Conservation (phyloP, 768 basidiomycete genomes). For the Cyclocybe cylindracea region DNA sequence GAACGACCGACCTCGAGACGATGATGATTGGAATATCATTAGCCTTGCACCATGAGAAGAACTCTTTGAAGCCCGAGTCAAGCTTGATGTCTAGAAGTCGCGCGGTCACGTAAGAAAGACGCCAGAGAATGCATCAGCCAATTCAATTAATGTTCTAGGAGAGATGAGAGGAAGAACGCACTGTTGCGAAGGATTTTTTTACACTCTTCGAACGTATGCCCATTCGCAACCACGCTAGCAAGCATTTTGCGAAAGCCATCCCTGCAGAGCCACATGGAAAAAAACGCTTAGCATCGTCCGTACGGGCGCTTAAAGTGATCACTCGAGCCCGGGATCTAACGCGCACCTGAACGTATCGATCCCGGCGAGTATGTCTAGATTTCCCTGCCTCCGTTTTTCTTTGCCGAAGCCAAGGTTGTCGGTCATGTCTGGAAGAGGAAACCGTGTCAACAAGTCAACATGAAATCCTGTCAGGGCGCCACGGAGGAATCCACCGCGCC, state of each 20-base stretch:
- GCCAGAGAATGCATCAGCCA: too few species aligned
- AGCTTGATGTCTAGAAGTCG: constrained; percentile 69
- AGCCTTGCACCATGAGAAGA: constrained; percentile 81
- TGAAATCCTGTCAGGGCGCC: too few species aligned
- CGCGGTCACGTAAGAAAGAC: background rate
- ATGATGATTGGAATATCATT: constrained; percentile 87
- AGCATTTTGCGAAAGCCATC: constrained; percentile 91
- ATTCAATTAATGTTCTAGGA: too few species aligned
- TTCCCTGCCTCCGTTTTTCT: constrained; percentile 70
- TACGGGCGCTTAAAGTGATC: background rate
- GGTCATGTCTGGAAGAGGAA: constrained; percentile 62
- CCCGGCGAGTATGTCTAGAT: constrained; percentile 71
- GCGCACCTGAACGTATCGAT: constrained; percentile 67
- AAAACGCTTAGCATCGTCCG: background rate
- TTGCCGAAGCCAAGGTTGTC: constrained; percentile 89
- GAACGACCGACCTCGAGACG: constrained; percentile 71
- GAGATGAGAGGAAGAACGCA: constrained; percentile 27
- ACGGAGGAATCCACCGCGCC: too few species aligned
- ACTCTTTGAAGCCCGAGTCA: constrained; percentile 87
- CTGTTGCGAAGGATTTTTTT: constrained; percentile 73
- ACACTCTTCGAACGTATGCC: constrained; percentile 85
- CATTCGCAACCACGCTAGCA: constrained; percentile 70
- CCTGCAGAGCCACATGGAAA: constrained; percentile 37
- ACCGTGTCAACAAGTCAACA: background rate
- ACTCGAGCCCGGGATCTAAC: constrained; percentile 14